phyloP scores from a whole-genome alignment of 352 stramenopile genomes.

The Globisporangium paroecandrum region DNA sequence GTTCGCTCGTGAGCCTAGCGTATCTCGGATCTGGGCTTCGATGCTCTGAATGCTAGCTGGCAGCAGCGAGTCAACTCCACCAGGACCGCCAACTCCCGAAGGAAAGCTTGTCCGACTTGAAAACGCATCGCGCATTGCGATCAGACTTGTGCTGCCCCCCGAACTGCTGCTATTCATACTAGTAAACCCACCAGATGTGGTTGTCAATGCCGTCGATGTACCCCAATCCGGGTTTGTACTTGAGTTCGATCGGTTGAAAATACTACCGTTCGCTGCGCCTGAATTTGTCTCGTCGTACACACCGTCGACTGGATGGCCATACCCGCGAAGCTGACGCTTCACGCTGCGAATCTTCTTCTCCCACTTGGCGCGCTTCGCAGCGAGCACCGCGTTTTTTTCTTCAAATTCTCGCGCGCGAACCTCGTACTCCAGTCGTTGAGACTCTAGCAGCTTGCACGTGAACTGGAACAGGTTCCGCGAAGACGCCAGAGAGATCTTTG shows the following conservation, averaged over 20 bases:
- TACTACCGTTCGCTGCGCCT: neutral
- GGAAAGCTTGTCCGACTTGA: conserved; percentile 5
- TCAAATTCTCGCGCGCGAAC: conserved; percentile 38
- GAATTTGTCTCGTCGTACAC: neutral
- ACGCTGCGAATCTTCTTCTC: conserved; percentile 36
- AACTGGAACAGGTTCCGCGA: conserved; percentile 41
- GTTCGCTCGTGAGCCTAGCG: conserved; percentile 25
- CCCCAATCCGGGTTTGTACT: neutral
- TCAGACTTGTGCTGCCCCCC: conserved; percentile 27
- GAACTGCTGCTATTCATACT: conserved; percentile 13
- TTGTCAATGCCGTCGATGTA: neutral
- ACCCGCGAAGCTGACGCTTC: conserved; percentile 13
- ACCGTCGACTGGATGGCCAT: conserved; percentile 4
- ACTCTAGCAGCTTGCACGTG: conserved; percentile 32
- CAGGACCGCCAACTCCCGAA: neutral
- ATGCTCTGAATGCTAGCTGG: conserved; percentile 20
- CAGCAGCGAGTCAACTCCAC: conserved; percentile 21
- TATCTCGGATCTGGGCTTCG: conserved; percentile 30
- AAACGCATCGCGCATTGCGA: conserved; percentile 19
- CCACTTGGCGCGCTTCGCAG: conserved; percentile 32
- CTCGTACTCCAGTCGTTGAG: conserved; percentile 41
- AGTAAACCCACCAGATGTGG: neutral
- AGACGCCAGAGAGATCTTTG: conserved; percentile 24
- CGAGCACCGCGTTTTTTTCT: conserved; percentile 32
- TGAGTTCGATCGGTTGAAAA: neutral